Evolutionary conservation across 2,329 filamentous ascomycete species (phyloP).

Genomic region (Macroventuria anomochaeta): DNA sequence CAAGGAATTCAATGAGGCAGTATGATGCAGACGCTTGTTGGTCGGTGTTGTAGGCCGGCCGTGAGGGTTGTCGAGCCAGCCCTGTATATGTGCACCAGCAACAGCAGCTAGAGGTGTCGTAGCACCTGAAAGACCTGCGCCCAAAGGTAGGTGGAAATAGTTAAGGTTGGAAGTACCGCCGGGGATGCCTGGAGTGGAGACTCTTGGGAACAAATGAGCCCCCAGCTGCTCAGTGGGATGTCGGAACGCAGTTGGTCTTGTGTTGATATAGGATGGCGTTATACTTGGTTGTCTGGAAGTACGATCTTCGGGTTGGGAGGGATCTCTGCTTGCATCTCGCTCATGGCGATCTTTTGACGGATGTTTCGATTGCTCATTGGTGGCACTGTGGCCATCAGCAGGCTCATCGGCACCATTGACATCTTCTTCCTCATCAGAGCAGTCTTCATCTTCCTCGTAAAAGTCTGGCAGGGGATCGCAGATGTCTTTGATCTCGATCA

Average conservation of each 20-base stretch:
- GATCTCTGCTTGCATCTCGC: constrained; percentile 29
- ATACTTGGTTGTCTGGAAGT: constrained; percentile 28
- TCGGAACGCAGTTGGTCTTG: constrained; percentile 39
- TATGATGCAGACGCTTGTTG: constrained; percentile 46
- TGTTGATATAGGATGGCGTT: constrained; percentile 34
- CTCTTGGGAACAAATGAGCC: constrained; percentile 40
- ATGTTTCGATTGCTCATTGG: constrained; percentile 40
- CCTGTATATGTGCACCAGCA: constrained; percentile 70
- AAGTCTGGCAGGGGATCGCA: constrained; percentile 95
- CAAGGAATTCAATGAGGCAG: constrained; percentile 54
- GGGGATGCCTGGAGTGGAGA: constrained; percentile 65
- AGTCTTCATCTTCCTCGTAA: constrained; percentile 81
- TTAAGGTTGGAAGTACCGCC: constrained; percentile 78
- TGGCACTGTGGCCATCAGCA: constrained; percentile 30
- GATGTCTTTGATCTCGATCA: constrained; percentile 93
- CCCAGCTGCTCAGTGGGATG: constrained; percentile 44
- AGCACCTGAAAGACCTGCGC: constrained; percentile 73
- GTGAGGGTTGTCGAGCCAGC: constrained; percentile 53
- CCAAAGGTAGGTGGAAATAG: constrained; percentile 82
- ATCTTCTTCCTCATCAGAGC: constrained; percentile 62
- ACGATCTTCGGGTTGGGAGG: constrained; percentile 24
- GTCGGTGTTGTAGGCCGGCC: constrained; percentile 43
- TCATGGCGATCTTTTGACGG: constrained; percentile 40
- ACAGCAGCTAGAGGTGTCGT: constrained; percentile 82
- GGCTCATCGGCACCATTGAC: constrained; percentile 42